Evolutionary conservation across 345 rosid species (phyloP), one percentile per base, ranked within the genome.

Genomic region (Physaria fendleri): DNA sequence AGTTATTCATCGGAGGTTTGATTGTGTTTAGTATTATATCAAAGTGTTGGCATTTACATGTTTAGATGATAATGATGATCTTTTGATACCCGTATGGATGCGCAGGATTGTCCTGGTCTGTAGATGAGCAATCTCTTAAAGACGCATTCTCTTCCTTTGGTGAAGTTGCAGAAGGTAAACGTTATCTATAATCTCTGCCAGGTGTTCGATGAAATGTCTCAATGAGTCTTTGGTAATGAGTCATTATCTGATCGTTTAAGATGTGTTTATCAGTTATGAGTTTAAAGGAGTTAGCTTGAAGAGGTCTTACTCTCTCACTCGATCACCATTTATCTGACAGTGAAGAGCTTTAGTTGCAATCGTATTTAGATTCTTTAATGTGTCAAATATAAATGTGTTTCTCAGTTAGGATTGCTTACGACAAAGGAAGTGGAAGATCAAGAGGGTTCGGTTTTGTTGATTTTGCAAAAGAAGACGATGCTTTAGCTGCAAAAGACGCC

Each of bases 361-460:
- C 10, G 6, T 18, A 21, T 15, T 25, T 24, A 6, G 2, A 16
- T n/a, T 23, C 16, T 4, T 59, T 40, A 5, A 17, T 57, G 16
- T 33, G 17, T 34, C 1, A 24, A 5, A 15, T 29, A n/a, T 47
- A 0, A 14, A 14, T 56, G 41, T 57, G 67, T 57, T n/a, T 37
- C 64, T 44, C 72, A 88, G 98, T 84, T 67, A 82, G 65, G 76
- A 84, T 88, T 47, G 59, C 75, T 38, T 88, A 91, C 7, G 96
- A 88, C 44, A 88, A 71, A 68, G 87, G 74, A 32, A 82, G 74
- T 42, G 97, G 97, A 21, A 74, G 99, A 62, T 78, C 99, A 50
- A 86, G 85, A 89, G 89, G 99, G 4, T 89, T 84, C 18, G 99
- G 99, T 13, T 93, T 89, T 68, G 90, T 93, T 49, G 81, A 77